These are phyloP conservation scores for Evernia prunastri DNA, from an alignment of 495 filamentous ascomycete genomes.

Conservation along the genomic window DNA sequence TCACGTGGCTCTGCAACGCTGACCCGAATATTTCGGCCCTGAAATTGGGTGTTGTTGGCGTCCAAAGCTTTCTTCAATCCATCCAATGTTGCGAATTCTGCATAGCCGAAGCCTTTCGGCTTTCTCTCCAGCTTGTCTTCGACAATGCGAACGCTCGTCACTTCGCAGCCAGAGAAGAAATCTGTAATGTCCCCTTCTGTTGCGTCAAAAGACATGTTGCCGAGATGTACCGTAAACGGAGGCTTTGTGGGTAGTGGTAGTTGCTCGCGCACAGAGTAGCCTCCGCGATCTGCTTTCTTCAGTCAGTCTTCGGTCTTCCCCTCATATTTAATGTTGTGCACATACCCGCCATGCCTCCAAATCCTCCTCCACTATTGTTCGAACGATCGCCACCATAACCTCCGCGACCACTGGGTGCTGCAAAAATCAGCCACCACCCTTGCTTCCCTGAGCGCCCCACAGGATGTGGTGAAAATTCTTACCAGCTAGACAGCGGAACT, in stretches of 20 bases:
- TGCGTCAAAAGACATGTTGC: slow-evolving; percentile 92
- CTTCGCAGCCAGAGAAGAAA: slow-evolving; percentile 77
- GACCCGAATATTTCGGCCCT: slow-evolving; percentile 80
- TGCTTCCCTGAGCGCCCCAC: background rate
- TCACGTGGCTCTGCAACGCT: slow-evolving; percentile 83
- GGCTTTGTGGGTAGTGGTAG: slow-evolving; percentile 84
- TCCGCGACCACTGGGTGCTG: slow-evolving; percentile 18
- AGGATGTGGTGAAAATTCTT: slow-evolving; percentile 41
- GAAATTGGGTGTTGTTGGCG: slow-evolving; percentile 68
- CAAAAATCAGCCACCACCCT: background rate
- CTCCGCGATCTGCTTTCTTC: slow-evolving; percentile 28
- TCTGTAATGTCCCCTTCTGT: slow-evolving; percentile 71
- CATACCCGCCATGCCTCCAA: slow-evolving; percentile 13
- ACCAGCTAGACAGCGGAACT: slow-evolving; percentile 25
- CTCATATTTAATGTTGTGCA: background rate
- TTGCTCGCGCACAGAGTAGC: slow-evolving; percentile 67
- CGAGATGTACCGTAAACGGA: slow-evolving; percentile 90
- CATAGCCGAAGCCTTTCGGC: slow-evolving; percentile 97
- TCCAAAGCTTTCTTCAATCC: slow-evolving; percentile 88
- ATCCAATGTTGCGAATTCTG: slow-evolving; percentile 82
- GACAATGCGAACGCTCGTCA: slow-evolving; percentile 87
- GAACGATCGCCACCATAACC: slow-evolving; percentile 36
- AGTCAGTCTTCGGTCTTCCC: background rate
- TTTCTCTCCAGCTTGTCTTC: slow-evolving; percentile 86
- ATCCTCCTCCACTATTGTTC: slow-evolving; percentile 18